A percentile compares a stretch with the other conserved stretches of the same genome.
These are phyloP conservation scores for Blastobotrys persicus DNA, from an alignment of 1,139 yeast genomes.

Conservation along the genomic window DNA sequence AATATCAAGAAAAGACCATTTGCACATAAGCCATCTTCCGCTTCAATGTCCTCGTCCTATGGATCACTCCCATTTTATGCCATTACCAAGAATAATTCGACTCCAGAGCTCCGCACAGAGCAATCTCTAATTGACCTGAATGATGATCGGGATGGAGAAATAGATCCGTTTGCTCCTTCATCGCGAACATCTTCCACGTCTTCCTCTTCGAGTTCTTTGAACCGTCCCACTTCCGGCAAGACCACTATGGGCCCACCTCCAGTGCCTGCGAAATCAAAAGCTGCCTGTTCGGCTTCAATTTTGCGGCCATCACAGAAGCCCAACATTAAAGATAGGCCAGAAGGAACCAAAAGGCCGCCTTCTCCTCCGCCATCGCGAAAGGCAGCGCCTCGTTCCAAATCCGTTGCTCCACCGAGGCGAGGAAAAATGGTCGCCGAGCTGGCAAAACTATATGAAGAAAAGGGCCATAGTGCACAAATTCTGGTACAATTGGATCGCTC, in stretches of 20 bases:
- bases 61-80: conserved; percentile 6
- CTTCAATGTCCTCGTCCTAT: conserved; percentile 10
- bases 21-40: conserved; percentile 5
- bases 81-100: conserved; percentile 18
- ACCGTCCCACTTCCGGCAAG: background rate
- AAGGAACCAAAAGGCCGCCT: conserved; percentile 10
- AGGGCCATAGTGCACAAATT: conserved; percentile 27
- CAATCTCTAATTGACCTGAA: background rate
- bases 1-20: conserved; percentile 6
- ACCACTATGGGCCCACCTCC: conserved; percentile 21
- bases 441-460: conserved; percentile 36
- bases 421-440: conserved; percentile 34
- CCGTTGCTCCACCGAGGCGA: conserved; percentile 14
- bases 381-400: conserved; percentile 14
- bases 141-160: background rate
- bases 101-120: conserved; percentile 18
- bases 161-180: conserved; percentile 3
- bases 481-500: conserved; percentile 25
- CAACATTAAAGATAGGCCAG: background rate
- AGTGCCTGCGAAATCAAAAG: conserved; percentile 16
- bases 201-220: background rate
- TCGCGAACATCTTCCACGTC: conserved; percentile 3
- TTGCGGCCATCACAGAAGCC: conserved; percentile 1
- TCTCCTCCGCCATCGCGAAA: conserved; percentile 22
- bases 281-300: background rate